Percentiles rank a stretch among this genome's conserved stretches.
These are phyloP conservation scores for Dendrothele bispora DNA, from an alignment of 768 basidiomycete genomes.

Conservation along the genomic window DNA sequence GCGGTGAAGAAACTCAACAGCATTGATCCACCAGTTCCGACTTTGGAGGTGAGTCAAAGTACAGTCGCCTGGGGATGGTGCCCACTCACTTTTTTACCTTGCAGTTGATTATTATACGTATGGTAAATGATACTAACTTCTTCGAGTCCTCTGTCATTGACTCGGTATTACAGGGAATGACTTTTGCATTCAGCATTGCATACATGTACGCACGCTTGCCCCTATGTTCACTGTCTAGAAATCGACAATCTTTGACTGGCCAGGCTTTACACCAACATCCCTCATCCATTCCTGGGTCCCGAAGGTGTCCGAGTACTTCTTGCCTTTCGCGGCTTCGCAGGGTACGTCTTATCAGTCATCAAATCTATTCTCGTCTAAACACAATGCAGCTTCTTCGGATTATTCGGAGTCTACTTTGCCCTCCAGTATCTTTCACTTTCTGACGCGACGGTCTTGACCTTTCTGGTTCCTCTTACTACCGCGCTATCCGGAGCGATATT, in stretches of 20 bases:
- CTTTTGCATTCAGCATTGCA: constrained; percentile 47
- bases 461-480: constrained; percentile 68
- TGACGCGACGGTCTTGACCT: constrained; percentile 76
- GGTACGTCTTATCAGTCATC: constrained; percentile 29
- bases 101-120: constrained; percentile 56
- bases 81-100: background rate
- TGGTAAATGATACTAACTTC: constrained; percentile 38
- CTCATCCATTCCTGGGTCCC: constrained; percentile 56
- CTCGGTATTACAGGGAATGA: constrained; percentile 39
- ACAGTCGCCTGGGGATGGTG: background rate
- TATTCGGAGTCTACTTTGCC: constrained; percentile 71
- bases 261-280: constrained; percentile 39
- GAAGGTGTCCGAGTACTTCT: constrained; percentile 50
- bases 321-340: constrained; percentile 46
- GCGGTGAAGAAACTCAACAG: constrained; percentile 62
- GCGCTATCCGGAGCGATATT: constrained; percentile 62
- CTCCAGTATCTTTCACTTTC: constrained; percentile 75
- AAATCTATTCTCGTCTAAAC: too few relatives aligned
- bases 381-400: constrained; percentile 65
- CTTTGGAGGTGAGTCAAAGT: constrained; percentile 46
- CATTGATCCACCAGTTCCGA: constrained; percentile 57
- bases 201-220: constrained; percentile 41
- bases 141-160: background rate
- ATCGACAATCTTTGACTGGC: background rate
- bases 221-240: constrained; percentile 7